A percentile compares a stretch with the other conserved stretches of the same genome.
These are phyloP conservation scores for Leptodontidium sp. DNA, from an alignment of 2,329 filamentous ascomycete genomes.

Conservation along the genomic window DNA sequence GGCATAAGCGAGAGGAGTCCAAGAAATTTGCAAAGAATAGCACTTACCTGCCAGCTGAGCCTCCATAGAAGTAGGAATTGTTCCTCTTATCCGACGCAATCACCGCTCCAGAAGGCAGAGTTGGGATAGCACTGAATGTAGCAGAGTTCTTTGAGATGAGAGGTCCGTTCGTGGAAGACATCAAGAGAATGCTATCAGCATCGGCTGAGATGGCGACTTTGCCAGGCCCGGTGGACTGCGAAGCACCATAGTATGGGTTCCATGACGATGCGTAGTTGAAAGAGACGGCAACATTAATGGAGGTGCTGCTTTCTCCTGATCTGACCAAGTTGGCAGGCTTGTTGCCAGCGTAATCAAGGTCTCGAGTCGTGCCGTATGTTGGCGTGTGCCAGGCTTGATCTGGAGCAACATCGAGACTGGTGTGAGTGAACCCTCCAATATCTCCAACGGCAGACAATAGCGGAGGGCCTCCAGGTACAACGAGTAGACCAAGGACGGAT, in stretches of 20 bases:
- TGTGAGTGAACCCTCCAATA: constrained; percentile 40
- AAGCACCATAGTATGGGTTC: constrained; percentile 30
- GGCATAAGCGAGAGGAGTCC: not conserved
- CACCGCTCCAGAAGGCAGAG: constrained; percentile 53
- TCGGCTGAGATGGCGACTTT: constrained; percentile 35
- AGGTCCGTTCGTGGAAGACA: constrained; percentile 24
- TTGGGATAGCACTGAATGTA: constrained; percentile 55
- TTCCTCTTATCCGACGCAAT: constrained; percentile 61
- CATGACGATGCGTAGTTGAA: constrained; percentile 31
- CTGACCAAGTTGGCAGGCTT: constrained; percentile 31
- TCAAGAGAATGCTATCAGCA: constrained; percentile 30
- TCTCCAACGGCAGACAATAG: constrained; percentile 43
- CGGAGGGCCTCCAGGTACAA: constrained; percentile 37
- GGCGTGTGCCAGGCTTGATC: constrained; percentile 29
- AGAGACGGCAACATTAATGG: constrained; percentile 32
- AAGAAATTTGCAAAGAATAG: too few relatives aligned
- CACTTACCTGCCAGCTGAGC: constrained; percentile 25
- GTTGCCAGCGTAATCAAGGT: constrained; percentile 43
- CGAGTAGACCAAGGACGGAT: constrained; percentile 35
- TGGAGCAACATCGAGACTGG: constrained; percentile 30
- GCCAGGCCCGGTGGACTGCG: constrained; percentile 25
- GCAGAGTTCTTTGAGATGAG: constrained; percentile 28
- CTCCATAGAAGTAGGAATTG: constrained; percentile 34
- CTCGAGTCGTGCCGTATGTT: constrained; percentile 33
- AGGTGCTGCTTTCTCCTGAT: constrained; percentile 27